Evolutionary conservation across 768 basidiomycete genomes (phyloP), one percentile per base, ranked within the genome.

Genomic region (Termitomyces sp.): DNA sequence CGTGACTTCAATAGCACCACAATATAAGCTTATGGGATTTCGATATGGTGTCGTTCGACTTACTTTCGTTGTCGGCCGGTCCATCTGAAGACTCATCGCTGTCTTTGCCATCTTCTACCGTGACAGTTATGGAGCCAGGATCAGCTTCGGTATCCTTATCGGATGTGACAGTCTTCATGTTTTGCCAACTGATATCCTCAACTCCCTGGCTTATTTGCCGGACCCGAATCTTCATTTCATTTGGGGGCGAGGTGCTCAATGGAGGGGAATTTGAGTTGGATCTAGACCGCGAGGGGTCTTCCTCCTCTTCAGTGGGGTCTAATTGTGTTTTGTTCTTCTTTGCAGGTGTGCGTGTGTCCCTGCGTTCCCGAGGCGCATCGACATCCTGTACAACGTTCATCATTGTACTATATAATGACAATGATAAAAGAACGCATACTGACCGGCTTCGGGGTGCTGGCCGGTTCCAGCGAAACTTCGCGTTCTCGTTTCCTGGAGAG

Each of bases 161-260:
- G 34, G 67, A 63, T 7, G 65, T 62, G 19, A 58, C 52, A 25
- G 67, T 62, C 57, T 78, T 76, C 66, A 71, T 70, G 56, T 80
- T 83, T 67, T 79, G 76, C 88, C 87, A 88, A 65, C 75, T 83
- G 60, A 89, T 80, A 66, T 90, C 89, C 68, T 89, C 88, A 32
- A 90, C 88, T 27, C 86, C 85, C 64, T 84, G 84, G 59, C 86
- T 89, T 63, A 89, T 88, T 72, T 89, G 88, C 51, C 86, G 80
- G 56, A 88, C 82, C 64, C 73, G 73, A 48, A 81, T 79, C 74
- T 88, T 90, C 72, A 87, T 81, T 70, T 90, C 88, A 61, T 84
- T 81, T 3, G 84, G 86, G 3, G 90, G 88, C n/a, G 90, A 90
- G 54, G 76, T 77, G 52, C 77, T 76, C 61, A 72, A 64, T 51